Evolutionary conservation across 2,329 filamentous ascomycete genomes (phyloP).

Genomic region (Nothopassalora personata): DNA sequence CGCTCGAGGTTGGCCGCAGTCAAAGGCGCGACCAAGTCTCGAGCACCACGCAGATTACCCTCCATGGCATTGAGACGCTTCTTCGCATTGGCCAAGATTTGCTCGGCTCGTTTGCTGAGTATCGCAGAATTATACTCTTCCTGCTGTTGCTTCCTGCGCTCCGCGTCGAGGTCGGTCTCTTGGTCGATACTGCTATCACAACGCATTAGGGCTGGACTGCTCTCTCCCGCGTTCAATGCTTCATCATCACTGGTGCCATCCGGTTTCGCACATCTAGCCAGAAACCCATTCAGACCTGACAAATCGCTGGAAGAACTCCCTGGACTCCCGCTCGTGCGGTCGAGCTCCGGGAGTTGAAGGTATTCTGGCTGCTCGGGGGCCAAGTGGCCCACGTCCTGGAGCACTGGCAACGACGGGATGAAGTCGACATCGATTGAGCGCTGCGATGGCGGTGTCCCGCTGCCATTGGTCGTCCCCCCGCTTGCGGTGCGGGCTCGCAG

Average conservation of each 20-base stretch:
- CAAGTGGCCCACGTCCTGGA: constrained; percentile 28
- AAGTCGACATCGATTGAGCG: constrained; percentile 11
- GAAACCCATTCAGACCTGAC: constrained; percentile 35
- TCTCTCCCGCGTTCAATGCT: constrained; percentile 15
- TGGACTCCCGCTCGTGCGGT: constrained; percentile 23
- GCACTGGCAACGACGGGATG: constrained; percentile 28
- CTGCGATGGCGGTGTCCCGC: constrained; percentile 7
- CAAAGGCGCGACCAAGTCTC: constrained; percentile 40
- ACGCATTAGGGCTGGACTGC: constrained; percentile 6
- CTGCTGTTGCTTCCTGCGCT: constrained; percentile 35
- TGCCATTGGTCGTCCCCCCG: constrained; percentile 5
- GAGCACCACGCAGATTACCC: constrained; percentile 75
- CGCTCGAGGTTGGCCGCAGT: constrained; percentile 36
- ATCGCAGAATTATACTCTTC: constrained; percentile 66
- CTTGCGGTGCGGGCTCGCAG: constrained; percentile 27
- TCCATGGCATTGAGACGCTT: constrained; percentile 88
- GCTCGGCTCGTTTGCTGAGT: constrained; percentile 75
- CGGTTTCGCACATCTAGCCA: constrained; percentile 25
- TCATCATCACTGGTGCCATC: constrained; percentile 22
- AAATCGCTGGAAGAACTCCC: constrained; percentile 42
- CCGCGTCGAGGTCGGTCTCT: constrained; percentile 23
- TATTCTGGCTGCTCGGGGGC: constrained; percentile 19
- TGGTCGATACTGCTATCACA: constrained; percentile 3
- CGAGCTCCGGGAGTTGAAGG: constrained; percentile 20
- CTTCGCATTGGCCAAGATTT: constrained; percentile 91